Base-by-base conservation (phyloP, 2,329 filamentous ascomycete genomes). In the Aciculosporium take region DNA sequence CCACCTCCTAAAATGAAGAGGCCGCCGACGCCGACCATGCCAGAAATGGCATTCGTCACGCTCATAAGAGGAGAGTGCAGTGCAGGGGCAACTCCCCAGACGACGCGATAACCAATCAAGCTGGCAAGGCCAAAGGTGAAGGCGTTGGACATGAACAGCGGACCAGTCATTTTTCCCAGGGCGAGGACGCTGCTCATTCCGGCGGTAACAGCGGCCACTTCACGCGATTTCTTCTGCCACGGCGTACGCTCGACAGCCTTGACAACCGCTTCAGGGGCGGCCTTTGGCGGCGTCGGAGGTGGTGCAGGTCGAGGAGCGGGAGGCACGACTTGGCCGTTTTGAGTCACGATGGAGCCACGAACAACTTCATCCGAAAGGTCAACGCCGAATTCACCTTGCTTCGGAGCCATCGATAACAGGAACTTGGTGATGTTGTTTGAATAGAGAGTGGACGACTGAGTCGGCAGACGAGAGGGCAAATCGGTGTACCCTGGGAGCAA, bases 381-480 rank as follows among this genome's bases (percentile, higher is more conserved):
- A 35, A 94, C 69, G 7, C 84, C 84, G 48, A 86, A 94, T 29
- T 80, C 72, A 48, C 84, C 86, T 2, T 86, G 78, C 45, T 81
- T 73, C 1, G 85, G 84, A 1, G 78, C 62, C 69, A 94, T 85
- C 0, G 86, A 91, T 8, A 94, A 69, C 23, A 94, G 65, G 43
- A 88, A 82, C 56, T 94, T 94, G 49, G 81, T 87, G 52, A 94
- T 88, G 56, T 94, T 94, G 70, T 94, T 94, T 2, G 84, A 91
- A 61, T 94, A 94, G 17, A 94, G 65, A 0, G 84, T 93, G 0
- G 86, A 93, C 0, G 86, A 85, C 58, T 94, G 87, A 0, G 86
- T 93, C 0, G 87, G 85, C 2, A 94, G 69, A 35, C 86, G 75
- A 25, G 86, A 93, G 1, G 87, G 86, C 23, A 94, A 69, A 60